These are phyloP conservation scores for Citrus mangshanensis DNA, from an alignment of 345 rosid genomes.

Conservation along the genomic window DNA sequence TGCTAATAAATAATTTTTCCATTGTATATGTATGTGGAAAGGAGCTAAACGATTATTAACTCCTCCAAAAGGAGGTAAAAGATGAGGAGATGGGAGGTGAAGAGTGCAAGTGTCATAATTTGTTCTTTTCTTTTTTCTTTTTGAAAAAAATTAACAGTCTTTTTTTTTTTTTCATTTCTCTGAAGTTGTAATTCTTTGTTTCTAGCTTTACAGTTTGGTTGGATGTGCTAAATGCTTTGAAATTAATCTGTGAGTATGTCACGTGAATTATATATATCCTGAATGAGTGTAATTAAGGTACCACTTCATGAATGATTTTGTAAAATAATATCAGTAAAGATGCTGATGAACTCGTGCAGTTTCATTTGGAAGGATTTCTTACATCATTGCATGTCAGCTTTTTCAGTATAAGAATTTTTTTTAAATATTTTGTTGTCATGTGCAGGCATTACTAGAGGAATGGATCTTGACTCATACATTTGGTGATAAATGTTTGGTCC, in stretches of 20 bases:
- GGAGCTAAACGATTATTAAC: no score
- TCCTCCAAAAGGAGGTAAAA: not conserved
- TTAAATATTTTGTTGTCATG: not conserved
- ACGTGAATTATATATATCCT: not conserved
- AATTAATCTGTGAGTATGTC: not conserved
- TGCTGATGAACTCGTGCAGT: not conserved
- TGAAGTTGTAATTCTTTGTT: not conserved
- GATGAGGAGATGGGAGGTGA: not conserved
- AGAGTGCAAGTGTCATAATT: not conserved
- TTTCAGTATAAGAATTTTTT: constrained; percentile 7
- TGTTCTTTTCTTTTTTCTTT: not conserved
- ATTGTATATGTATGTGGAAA: not conserved
- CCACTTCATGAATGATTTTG: not conserved
- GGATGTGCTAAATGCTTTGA: not conserved
- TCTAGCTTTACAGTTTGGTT: not conserved
- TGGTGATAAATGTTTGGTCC: constrained; percentile 54
- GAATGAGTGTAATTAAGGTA: not conserved
- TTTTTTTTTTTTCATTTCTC: not conserved
- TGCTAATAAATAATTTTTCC: not conserved
- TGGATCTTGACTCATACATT: constrained; percentile 69
- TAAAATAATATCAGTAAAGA: not conserved
- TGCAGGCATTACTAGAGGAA: constrained; percentile 93
- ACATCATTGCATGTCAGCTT: not conserved
- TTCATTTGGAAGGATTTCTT: constrained; percentile 1
- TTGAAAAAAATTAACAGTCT: not conserved